These are phyloP conservation scores for Solanum hybrid DNA, from an alignment of 305 asterid genomes.

Conservation along the genomic window DNA sequence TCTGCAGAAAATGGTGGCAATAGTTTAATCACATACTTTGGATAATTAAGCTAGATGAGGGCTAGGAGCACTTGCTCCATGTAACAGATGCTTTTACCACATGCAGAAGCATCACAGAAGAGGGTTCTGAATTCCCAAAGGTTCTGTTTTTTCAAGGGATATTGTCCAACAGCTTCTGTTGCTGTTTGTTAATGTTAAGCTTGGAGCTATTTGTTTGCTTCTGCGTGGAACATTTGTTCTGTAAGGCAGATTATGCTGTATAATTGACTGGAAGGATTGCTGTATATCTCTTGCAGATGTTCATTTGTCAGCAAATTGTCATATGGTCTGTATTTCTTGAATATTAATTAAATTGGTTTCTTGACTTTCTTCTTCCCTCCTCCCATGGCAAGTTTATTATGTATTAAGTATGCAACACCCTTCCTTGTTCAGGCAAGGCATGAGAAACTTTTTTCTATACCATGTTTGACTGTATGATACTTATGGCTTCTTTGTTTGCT, in stretches of 20 bases:
- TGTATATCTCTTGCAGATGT: not conserved
- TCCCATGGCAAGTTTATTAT: not conserved
- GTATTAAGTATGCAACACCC: not conserved
- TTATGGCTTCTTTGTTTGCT: not conserved
- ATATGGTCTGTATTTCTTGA: not conserved
- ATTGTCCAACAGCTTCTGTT: not conserved
- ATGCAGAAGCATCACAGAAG: not conserved
- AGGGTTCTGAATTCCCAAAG: not conserved
- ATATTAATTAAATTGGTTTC: not conserved
- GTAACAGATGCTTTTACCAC: not conserved
- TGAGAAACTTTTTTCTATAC: not conserved
- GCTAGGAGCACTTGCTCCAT: not conserved
- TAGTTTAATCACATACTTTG: not conserved
- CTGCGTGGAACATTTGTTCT: not conserved
- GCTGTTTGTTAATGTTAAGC: not conserved
- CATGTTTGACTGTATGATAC: not conserved
- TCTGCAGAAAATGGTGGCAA: not conserved
- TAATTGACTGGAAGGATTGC: not conserved
- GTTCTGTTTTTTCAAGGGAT: not conserved
- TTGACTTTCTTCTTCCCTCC: not conserved
- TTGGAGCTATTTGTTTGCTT: not conserved
- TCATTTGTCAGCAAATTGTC: not conserved
- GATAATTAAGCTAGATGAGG: not conserved
- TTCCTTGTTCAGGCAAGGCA: not conserved
- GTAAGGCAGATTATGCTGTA: not conserved